Evolutionary conservation across 2,329 filamentous ascomycete species (phyloP).

Genomic region (Cercospora janseana): DNA sequence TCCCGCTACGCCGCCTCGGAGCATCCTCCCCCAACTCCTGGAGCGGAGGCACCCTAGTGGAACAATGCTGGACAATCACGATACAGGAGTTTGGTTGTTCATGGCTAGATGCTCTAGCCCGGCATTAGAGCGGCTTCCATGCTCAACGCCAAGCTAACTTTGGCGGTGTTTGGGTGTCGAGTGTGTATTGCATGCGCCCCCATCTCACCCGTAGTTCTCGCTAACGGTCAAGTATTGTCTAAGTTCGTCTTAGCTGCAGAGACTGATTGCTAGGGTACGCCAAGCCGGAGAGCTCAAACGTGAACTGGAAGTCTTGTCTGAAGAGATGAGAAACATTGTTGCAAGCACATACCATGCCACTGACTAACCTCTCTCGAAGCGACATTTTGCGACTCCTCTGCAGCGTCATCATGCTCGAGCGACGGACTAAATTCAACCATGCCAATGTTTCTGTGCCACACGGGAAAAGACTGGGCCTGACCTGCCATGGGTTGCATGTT

Average conservation of each 20-base stretch:
- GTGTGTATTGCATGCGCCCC: too few relatives aligned
- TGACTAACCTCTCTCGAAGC: too few relatives aligned
- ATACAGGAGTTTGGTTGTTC: neutral
- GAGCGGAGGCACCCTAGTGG: neutral
- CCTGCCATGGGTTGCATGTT: neutral
- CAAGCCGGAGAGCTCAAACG: too few relatives aligned
- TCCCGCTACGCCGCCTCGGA: neutral
- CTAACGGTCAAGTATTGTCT: too few relatives aligned
- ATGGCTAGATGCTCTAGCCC: slow-evolving; percentile 7
- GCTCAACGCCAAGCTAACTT: slow-evolving; percentile 1
- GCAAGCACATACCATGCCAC: too few relatives aligned
- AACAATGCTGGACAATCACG: neutral
- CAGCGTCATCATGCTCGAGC: too few relatives aligned
- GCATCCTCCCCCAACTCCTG: neutral
- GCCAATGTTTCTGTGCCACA: neutral
- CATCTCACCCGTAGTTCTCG: too few relatives aligned
- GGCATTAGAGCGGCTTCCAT: slow-evolving; percentile 9
- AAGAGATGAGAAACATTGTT: too few relatives aligned
- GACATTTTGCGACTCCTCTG: neutral
- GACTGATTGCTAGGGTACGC: too few relatives aligned
- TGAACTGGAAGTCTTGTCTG: too few relatives aligned
- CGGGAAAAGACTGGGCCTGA: neutral
- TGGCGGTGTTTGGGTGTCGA: neutral
- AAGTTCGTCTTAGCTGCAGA: too few relatives aligned
- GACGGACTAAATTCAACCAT: neutral